Base-by-base conservation (phyloP, 768 basidiomycete genomes). In the Russula sp. region DNA sequence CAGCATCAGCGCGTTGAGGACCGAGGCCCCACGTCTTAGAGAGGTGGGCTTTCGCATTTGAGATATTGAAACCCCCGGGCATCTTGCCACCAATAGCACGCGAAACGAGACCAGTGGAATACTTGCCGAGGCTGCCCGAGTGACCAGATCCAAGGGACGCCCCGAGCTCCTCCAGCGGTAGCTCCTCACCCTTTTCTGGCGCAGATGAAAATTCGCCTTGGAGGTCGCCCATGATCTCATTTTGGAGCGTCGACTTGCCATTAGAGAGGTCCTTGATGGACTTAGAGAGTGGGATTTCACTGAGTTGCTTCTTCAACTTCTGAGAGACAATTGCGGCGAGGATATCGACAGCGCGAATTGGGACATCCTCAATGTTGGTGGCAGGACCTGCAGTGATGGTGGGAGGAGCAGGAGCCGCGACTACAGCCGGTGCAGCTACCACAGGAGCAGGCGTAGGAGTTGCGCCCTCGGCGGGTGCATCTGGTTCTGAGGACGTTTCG, bases 211-310 rank as follows among this genome's bases (percentile, higher is more conserved):
- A 99, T 73, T 99, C 97, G 69, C 92, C 84, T 70, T 97, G 94
- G 42, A 99, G 81, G 71, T 98, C 97, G 50, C 97, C 97, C 47
- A 99, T 78, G 64, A 99, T 98, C 73, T 99, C 97, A 73, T 99
- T 99, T 76, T 98, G 97, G 61, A 99, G 79, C 0, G 97, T 99
- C 18, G 96, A 98, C 76, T 99, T 99, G 66, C 97, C 97, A 34
- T 93, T 93, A 49, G 97, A 95, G 58, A 99, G 88, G 69, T 99
- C 97, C 75, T 99, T 98, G 79, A 99, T 94, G 0, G 93, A 88
- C 75, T 99, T 99, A 63, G 85, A 81, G 7, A 94, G 77, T 5
- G 94, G 91, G 59, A 98, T 79, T 69, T 98, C 97, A 52, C 87
- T 83, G 34, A 94, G 80, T 58, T 79, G 83, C 81, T 99, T 99